These are phyloP conservation scores for Westerdykella ornata DNA, from an alignment of 2,329 filamentous ascomycete species.

Conservation along the genomic window DNA sequence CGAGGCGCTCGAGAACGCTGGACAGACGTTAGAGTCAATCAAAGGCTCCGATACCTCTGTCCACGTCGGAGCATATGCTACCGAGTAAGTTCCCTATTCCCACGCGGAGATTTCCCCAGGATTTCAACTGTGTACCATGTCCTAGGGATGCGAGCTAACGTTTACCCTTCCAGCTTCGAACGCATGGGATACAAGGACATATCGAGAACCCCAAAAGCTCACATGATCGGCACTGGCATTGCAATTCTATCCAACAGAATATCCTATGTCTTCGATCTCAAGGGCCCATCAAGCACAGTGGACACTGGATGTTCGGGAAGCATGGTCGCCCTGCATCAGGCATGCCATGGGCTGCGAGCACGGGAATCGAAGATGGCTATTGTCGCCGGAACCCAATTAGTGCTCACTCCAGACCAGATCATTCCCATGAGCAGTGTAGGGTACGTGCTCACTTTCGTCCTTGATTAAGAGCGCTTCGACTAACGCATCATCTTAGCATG, in stretches of 20 bases:
- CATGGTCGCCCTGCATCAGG: slow-evolving; percentile 4
- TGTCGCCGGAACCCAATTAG: not conserved
- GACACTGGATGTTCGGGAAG: slow-evolving; percentile 6
- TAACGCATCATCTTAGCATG: too few relatives aligned
- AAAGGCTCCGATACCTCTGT: slow-evolving; percentile 1
- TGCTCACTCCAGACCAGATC: slow-evolving; percentile 4
- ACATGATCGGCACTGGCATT: not conserved
- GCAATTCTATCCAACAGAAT: slow-evolving; percentile 2
- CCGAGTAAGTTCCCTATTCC: not conserved
- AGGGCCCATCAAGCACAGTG: slow-evolving; percentile 1
- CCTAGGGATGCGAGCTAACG: too few relatives aligned
- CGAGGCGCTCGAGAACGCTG: slow-evolving; percentile 3
- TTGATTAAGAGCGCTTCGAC: too few relatives aligned
- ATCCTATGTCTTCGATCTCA: slow-evolving; percentile 1
- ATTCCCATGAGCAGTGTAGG: slow-evolving; percentile 3
- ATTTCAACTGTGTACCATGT: too few relatives aligned
- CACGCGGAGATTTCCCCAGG: too few relatives aligned
- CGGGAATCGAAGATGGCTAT: slow-evolving; percentile 1
- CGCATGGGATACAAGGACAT: slow-evolving; percentile 1
- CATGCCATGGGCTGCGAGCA: slow-evolving; percentile 2
- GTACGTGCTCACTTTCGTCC: too few relatives aligned
- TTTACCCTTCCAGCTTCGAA: not conserved
- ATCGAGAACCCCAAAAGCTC: not conserved
- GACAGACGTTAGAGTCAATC: not conserved
- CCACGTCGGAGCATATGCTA: not conserved